phyloP scores from a whole-genome alignment of 805 yeast species.

The Yarrowia phangngaensis region DNA sequence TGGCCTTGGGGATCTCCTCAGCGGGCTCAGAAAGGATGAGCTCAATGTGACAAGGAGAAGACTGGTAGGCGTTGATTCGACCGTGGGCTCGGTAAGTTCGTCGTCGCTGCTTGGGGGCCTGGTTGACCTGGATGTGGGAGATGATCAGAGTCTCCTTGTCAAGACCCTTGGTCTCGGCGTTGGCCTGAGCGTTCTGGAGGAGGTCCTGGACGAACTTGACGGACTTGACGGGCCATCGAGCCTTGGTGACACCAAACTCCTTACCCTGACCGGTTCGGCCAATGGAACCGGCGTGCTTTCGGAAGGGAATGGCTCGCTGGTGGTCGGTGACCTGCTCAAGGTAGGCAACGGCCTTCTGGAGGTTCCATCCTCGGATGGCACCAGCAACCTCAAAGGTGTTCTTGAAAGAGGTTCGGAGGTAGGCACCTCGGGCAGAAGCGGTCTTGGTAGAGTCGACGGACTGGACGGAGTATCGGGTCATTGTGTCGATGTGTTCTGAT shows the following conservation, averaged over 20 bases:
- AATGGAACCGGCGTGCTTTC: constrained; percentile 92
- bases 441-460: constrained; percentile 99
- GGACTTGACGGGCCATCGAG: constrained; percentile 99
- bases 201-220: constrained; percentile 93
- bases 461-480: constrained; percentile 99
- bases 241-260: constrained; percentile 99
- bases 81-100: constrained; percentile 99
- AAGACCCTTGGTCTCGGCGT: constrained; percentile 99
- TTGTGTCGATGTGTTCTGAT: constrained; percentile 41
- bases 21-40: constrained; percentile 91
- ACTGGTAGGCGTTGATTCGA: constrained; percentile 99
- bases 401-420: constrained; percentile 99
- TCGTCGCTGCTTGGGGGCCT: constrained; percentile 99
- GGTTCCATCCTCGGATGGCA: constrained; percentile 97
- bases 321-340: constrained; percentile 94
- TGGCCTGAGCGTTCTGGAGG: constrained; percentile 95
- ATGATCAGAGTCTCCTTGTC: constrained; percentile 90
- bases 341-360: constrained; percentile 92
- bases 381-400: constrained; percentile 99
- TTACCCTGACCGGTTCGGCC: constrained; percentile 99
- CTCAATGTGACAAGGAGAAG: constrained; percentile 98
- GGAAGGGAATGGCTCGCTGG: constrained; percentile 99
- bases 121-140: constrained; percentile 99
- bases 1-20: constrained; percentile 90
- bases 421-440: constrained; percentile 98